Conservation (phyloP, 345 rosid species). For the Microcos paniculata region DNA sequence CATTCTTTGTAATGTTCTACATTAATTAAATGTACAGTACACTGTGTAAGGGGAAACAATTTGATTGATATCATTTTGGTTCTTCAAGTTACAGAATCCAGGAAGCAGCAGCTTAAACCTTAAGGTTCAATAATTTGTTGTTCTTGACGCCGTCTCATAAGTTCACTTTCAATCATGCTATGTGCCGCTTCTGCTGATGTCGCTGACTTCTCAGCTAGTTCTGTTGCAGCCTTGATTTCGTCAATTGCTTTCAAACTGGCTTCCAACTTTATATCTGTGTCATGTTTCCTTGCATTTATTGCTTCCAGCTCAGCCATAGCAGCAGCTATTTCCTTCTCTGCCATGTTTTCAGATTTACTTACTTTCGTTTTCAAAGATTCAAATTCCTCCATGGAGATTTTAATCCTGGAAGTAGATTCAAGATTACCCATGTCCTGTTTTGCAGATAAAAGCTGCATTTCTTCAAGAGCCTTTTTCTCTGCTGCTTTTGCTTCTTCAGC, state of each 20-base stretch:
- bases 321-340: conserved; percentile 47
- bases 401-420: conserved; percentile 40
- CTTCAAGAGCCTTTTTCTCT: conserved; percentile 48
- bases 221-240: conserved; percentile 71
- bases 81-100: neutral
- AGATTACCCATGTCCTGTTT: conserved; percentile 23
- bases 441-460: conserved; percentile 48
- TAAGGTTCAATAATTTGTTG: conserved; percentile 23
- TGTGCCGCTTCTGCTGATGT: conserved; percentile 71
- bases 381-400: conserved; percentile 52
- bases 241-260: conserved; percentile 52
- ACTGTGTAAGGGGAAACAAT: neutral
- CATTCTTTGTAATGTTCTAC: neutral
- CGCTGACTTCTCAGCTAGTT: conserved; percentile 65
- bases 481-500: conserved; percentile 57
- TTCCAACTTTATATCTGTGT: conserved; percentile 45
- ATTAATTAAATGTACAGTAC: no score
- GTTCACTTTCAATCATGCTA: conserved; percentile 59
- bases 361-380: conserved; percentile 50
- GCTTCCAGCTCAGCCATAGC: conserved; percentile 47
- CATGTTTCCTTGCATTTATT: conserved; percentile 40
- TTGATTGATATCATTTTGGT: neutral
- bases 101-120: neutral
- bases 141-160: conserved; percentile 56
- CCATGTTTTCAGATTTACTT: conserved; percentile 43